Evolutionary conservation across 805 yeast species (phyloP).

Genomic region (Cyberlindnera subsufficiens): DNA sequence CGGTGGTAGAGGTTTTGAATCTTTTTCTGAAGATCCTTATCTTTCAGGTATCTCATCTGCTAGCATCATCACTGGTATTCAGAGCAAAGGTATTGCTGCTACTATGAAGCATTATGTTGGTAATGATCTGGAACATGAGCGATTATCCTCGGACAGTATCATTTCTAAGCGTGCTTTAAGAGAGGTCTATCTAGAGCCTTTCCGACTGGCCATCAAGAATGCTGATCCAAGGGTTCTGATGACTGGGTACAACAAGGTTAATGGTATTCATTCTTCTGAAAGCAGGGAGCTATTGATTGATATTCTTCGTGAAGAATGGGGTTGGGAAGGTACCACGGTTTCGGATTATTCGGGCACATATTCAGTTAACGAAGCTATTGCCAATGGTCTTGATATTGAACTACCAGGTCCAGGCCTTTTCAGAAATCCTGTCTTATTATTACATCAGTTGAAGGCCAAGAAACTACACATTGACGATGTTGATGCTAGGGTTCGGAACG

Average conservation of each 20-base stretch:
- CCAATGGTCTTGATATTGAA: constrained; percentile 57
- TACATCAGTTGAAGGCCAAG: constrained; percentile 36
- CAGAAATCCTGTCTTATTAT: constrained; percentile 30
- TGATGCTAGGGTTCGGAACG: constrained; percentile 43
- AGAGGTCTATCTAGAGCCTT: constrained; percentile 59
- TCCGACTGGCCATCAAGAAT: constrained; percentile 50
- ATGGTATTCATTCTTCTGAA: constrained; percentile 54
- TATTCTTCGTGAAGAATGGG: constrained; percentile 50
- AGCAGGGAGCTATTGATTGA: constrained; percentile 36
- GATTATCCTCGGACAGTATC: constrained; percentile 41
- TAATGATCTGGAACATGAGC: constrained; percentile 56
- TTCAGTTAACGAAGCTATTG: constrained; percentile 38
- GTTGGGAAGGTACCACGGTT: constrained; percentile 49
- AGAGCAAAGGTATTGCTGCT: constrained; percentile 43
- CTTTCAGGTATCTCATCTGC: constrained; percentile 43
- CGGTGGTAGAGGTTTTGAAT: constrained; percentile 60
- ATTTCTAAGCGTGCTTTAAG: constrained; percentile 57
- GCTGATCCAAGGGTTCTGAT: constrained; percentile 49
- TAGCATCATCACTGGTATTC: constrained; percentile 49
- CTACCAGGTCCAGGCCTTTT: constrained; percentile 61
- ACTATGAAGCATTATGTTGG: constrained; percentile 59
- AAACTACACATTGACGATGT: constrained; percentile 35
- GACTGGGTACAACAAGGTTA: constrained; percentile 61
- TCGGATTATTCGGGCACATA: constrained; percentile 63
- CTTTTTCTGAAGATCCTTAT: constrained; percentile 57